Percentiles rank a stretch among this genome's conserved stretches.
phyloP scores from a whole-genome alignment of 2,329 filamentous ascomycete genomes.

The Pseudogymnoascus verrucosus region DNA sequence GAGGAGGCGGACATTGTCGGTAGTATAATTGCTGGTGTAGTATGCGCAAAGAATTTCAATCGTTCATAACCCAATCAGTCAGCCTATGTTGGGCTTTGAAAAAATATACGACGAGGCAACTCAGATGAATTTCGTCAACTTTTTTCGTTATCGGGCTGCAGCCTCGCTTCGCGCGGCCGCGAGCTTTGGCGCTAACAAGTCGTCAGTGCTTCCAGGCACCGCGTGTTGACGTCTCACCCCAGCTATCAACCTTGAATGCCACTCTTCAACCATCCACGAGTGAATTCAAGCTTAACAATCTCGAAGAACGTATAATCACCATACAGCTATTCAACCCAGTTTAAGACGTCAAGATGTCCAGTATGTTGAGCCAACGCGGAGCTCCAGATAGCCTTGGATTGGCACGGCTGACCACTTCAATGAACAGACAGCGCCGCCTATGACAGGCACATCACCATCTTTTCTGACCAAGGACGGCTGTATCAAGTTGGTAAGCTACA shows the following conservation, averaged over 20 bases:
- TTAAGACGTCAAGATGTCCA: constrained; percentile 29
- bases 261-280: background rate
- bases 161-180: constrained; percentile 10
- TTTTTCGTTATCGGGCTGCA: constrained; percentile 9
- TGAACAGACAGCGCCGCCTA: constrained; percentile 72
- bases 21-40: background rate
- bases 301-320: background rate
- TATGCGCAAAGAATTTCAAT: constrained; percentile 5
- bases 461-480: constrained; percentile 94
- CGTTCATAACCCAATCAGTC: constrained; percentile 2
- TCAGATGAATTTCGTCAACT: constrained; percentile 5
- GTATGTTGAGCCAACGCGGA: constrained; percentile 23
- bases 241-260: constrained; percentile 7
- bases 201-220: constrained; percentile 8
- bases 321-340: background rate
- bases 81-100: constrained; percentile 6
- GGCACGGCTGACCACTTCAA: constrained; percentile 19
- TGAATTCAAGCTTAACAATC: constrained; percentile 1
- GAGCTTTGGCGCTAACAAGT: constrained; percentile 9
- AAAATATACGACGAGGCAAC: background rate
- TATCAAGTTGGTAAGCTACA: constrained; percentile 92
- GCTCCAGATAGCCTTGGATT: constrained; percentile 2
- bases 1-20: constrained; percentile 9
- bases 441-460: constrained; percentile 99
- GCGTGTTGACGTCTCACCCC: constrained; percentile 10